phyloP scores from a whole-genome alignment of 2,329 filamentous ascomycete genomes.

The Colletotrichum lupini region DNA sequence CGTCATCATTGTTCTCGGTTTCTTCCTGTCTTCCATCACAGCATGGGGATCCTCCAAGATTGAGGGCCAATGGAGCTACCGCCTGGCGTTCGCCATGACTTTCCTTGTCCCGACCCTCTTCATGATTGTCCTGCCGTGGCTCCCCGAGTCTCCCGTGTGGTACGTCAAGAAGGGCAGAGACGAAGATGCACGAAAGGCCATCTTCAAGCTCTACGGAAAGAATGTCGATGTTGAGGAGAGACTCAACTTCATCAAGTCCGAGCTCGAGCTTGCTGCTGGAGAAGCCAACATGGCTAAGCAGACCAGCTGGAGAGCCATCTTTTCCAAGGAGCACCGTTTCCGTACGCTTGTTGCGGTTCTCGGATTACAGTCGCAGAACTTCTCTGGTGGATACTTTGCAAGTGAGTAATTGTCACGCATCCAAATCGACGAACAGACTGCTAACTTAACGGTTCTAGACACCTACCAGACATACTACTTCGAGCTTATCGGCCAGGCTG shows the following conservation, averaged over 20 bases:
- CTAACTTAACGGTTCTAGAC: not conserved
- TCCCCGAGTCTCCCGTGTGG: not conserved
- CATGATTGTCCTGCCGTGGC: not conserved
- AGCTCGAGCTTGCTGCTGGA: not conserved
- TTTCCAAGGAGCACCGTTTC: not conserved
- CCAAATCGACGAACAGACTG: fast-evolving
- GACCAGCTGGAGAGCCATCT: not conserved
- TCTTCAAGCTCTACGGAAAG: not conserved
- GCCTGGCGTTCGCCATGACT: not conserved
- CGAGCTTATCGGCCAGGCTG: not conserved
- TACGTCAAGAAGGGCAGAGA: not conserved
- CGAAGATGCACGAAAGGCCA: not conserved
- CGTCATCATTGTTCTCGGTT: conserved; percentile 44
- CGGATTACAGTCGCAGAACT: not conserved
- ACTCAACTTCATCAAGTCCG: not conserved
- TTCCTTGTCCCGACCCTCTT: not conserved
- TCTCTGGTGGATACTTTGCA: not conserved
- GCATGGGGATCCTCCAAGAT: conserved; percentile 33
- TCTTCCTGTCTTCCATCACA: conserved; percentile 44
- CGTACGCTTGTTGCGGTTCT: not conserved
- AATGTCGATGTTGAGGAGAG: not conserved
- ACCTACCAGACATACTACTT: not conserved
- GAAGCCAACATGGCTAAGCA: not conserved
- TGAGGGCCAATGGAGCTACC: not conserved
- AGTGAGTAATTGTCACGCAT: not conserved